Evolutionary conservation across 768 basidiomycete species (phyloP), one percentile per base, ranked within the genome.

Genomic region (Phaeotremella skinneri): DNA sequence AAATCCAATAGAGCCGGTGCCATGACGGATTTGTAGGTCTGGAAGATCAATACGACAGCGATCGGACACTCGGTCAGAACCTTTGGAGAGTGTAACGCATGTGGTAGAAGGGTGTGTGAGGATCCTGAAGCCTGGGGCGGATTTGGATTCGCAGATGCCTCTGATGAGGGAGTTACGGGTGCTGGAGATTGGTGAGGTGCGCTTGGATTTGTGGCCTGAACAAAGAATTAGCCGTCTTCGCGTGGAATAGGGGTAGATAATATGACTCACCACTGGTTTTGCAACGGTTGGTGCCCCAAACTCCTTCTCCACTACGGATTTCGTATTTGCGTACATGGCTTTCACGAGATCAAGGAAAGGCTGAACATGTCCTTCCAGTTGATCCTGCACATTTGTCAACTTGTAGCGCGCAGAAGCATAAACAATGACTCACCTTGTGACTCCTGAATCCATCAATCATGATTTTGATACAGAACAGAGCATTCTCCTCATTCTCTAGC

Each of bases 401-500:
- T 17, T 4, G 30, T 34, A 4, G 13, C 14, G 26, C 14, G 20
- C 3, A 23, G 13, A 6, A 21, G 7, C 13, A 13, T 9, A 41
- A 30, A 26, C 4, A 21, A 45, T 4, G 17, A 61, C 66, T 48
- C 32, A 67, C 70, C 68, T 88, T 84, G 74, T 88, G 89, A 51
- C 82, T 84, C 49, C 94, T 85, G 69, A 89, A 84, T 21, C 92
- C 81, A 78, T 99, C 94, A 58, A 91, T 87, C 70, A 96, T 82
- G 56, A 86, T 88, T 79, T 97, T 98, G 82, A 92, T 90, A 55
- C 87, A 88, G 1, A 86, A 82, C 30, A 87, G 82, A 2, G 90
- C 96, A 70, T 92, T 93, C 74, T 99, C 96, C 78, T 99, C 96
- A 74, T 96, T 97, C 79, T 99, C 96, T 64, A 84, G 80, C 25